phyloP scores from a whole-genome alignment of 495 filamentous ascomycete genomes.

The Podospora didyma region DNA sequence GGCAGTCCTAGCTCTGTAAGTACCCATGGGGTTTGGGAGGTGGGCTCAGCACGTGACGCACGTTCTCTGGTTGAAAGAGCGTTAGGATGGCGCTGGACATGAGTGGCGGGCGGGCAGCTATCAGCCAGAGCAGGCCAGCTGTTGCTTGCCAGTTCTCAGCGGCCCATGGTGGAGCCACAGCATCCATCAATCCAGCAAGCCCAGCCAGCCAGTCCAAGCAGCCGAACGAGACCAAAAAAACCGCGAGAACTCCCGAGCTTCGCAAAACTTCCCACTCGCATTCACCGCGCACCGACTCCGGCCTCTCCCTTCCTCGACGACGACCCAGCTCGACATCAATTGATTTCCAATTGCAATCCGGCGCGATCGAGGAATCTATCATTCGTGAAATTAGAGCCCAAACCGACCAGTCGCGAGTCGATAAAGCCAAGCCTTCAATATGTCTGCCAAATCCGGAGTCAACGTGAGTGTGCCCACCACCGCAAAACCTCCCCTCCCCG shows the following conservation, averaged over 20 bases:
- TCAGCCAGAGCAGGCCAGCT: no score
- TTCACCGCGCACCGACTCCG: constrained; percentile 17
- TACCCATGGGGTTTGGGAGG: no score
- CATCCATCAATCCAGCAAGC: not conserved
- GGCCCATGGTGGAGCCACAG: not conserved
- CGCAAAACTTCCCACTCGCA: constrained; percentile 21
- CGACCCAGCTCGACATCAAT: constrained; percentile 21
- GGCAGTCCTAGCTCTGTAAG: no score
- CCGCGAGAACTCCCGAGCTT: constrained; percentile 23
- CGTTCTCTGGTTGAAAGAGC: no score
- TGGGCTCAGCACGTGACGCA: no score
- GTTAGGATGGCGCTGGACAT: no score
- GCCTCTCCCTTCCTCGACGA: constrained; percentile 19
- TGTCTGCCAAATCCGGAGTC: constrained; percentile 56
- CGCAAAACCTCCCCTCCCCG: not conserved
- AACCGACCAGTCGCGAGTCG: not conserved
- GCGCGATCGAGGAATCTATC: constrained; percentile 7
- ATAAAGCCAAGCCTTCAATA: constrained; percentile 19
- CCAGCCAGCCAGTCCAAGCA: not conserved
- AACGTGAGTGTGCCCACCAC: constrained; percentile 52
- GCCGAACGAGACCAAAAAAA: not conserved
- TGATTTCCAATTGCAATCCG: constrained; percentile 23
- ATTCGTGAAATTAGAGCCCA: not conserved
- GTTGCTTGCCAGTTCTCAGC: not conserved
- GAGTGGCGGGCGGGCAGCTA: no score